These are phyloP conservation scores for Phylloporus sp. DNA, from an alignment of 768 basidiomycete genomes.

Conservation along the genomic window DNA sequence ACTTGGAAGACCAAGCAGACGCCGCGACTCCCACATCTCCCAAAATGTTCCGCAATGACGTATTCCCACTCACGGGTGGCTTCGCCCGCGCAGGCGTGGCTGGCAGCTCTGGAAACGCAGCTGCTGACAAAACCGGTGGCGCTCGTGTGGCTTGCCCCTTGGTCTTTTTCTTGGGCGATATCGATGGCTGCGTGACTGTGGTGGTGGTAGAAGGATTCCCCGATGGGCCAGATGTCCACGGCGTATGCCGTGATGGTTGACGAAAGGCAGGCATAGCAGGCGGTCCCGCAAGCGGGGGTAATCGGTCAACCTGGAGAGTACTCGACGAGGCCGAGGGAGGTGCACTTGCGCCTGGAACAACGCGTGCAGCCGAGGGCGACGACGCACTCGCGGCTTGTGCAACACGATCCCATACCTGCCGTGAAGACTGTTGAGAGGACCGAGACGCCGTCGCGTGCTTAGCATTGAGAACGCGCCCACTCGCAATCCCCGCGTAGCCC, in stretches of 20 bases:
- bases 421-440: constrained; percentile 52
- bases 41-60: constrained; percentile 63
- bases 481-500: constrained; percentile 75
- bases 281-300: constrained; percentile 28
- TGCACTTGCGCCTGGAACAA: constrained; percentile 10
- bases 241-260: constrained; percentile 50
- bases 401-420: constrained; percentile 82
- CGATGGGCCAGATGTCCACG: constrained; percentile 47
- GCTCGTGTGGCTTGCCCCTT: neutral
- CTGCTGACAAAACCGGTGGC: constrained; percentile 46
- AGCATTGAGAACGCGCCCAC: constrained; percentile 79
- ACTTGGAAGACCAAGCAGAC: constrained; percentile 29
- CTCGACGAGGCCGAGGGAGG: constrained; percentile 28
- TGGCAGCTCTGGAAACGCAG: constrained; percentile 72
- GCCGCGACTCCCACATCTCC: constrained; percentile 20
- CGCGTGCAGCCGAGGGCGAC: constrained; percentile 37
- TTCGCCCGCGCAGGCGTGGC: constrained; percentile 43
- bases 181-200: neutral
- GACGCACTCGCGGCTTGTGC: constrained; percentile 68
- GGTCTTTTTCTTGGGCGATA: constrained; percentile 12
- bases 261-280: constrained; percentile 29
- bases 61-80: constrained; percentile 55
- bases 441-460: constrained; percentile 68
- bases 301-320: constrained; percentile 18
- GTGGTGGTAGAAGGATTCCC: neutral